Percentiles rank a stretch among this genome's conserved stretches.
Conservation (phyloP, 2,329 filamentous ascomycete species). For the Esteya vermicola region DNA sequence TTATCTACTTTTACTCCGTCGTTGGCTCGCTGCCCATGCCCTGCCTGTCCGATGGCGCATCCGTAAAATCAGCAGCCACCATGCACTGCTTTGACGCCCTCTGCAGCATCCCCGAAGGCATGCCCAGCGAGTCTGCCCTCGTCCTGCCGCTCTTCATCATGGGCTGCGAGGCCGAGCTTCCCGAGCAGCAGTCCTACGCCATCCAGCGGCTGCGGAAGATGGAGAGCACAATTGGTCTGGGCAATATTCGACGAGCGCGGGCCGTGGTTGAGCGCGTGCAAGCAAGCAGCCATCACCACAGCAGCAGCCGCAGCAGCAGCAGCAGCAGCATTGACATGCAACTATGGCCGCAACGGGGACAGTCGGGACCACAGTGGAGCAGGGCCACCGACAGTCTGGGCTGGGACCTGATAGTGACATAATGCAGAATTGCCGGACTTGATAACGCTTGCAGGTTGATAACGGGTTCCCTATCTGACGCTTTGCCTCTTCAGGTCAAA, state of each 20-base stretch:
- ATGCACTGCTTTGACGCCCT: not conserved
- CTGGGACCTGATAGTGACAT: conserved; percentile 1
- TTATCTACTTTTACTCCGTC: not conserved
- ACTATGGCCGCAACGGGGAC: no score
- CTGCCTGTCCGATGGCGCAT: no score
- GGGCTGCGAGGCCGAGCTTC: not conserved
- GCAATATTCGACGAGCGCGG: not conserved
- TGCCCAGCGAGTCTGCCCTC: not conserved
- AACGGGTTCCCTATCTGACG: no score
- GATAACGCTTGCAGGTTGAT: no score
- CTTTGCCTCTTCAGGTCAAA: not conserved
- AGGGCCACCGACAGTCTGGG: not conserved
- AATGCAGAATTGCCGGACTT: no score
- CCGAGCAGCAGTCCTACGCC: not conserved
- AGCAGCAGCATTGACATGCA: no score
- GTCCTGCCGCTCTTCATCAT: conserved; percentile 1
- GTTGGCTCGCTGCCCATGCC: not conserved
- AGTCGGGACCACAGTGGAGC: not conserved
- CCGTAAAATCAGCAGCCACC: not conserved
- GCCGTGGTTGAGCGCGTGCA: not conserved
- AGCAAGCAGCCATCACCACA: not conserved
- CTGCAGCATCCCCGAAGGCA: not conserved
- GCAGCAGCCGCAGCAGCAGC: no score
- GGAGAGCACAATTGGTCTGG: not conserved
- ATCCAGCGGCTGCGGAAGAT: not conserved